A percentile compares a stretch with the other conserved stretches of the same genome.
These are phyloP conservation scores for Mucor lusitanicus DNA, from an alignment of 371 early-diverging fungal genomes.

Conservation along the genomic window DNA sequence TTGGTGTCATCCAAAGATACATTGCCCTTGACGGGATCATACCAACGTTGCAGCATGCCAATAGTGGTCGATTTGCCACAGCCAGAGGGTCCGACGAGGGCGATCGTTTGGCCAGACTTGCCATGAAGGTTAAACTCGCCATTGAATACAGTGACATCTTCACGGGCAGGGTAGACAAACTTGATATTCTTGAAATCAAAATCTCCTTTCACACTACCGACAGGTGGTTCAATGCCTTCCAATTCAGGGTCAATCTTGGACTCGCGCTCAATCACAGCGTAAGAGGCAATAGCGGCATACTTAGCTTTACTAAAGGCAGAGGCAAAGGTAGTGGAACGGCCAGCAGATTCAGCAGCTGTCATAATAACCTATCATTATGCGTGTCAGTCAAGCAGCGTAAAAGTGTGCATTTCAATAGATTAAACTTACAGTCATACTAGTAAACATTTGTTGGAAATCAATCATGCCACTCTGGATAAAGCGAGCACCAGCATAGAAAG, in stretches of 20 bases:
- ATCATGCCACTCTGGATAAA: constrained; percentile 37
- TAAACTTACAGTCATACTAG: constrained; percentile 54
- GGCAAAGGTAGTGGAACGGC: constrained; percentile 55
- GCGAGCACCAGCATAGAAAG: constrained; percentile 58
- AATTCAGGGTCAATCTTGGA: constrained; percentile 73
- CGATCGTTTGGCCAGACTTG: constrained; percentile 76
- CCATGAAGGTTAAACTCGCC: constrained; percentile 74
- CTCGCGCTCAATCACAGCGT: constrained; percentile 70
- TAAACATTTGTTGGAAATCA: constrained; percentile 51
- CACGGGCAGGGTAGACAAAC: constrained; percentile 86
- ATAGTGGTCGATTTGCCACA: constrained; percentile 88
- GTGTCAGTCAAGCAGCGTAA: not conserved
- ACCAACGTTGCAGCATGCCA: constrained; percentile 84
- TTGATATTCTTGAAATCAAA: constrained; percentile 58
- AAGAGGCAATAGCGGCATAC: constrained; percentile 76
- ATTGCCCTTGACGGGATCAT: constrained; percentile 68
- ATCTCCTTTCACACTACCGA: constrained; percentile 47
- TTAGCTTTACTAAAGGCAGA: constrained; percentile 77
- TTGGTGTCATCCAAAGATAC: constrained; percentile 69
- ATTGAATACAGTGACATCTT: constrained; percentile 73
- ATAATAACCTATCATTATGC: constrained; percentile 42
- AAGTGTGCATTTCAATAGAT: not conserved
- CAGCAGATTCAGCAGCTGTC: constrained; percentile 69
- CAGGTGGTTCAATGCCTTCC: constrained; percentile 53
- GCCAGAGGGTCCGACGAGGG: constrained; percentile 85